Conservation (phyloP, 2,329 filamentous ascomycete genomes). For the Neonectria sp. region DNA sequence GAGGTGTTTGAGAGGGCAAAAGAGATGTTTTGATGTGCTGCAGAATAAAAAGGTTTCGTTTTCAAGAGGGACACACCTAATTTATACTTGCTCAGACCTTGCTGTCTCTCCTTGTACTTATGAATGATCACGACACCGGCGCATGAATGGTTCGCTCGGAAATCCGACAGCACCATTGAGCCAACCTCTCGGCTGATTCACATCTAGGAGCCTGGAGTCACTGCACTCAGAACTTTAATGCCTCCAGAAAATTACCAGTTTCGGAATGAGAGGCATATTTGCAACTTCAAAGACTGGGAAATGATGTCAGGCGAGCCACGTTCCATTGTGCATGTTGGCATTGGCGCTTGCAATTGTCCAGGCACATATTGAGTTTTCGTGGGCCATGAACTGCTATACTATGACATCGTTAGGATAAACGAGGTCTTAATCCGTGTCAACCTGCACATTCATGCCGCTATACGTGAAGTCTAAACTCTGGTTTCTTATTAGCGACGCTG, state of each 20-base stretch:
- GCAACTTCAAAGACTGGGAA: not conserved
- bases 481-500: not conserved
- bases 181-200: not conserved
- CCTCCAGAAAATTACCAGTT: not conserved
- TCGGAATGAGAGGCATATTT: not conserved
- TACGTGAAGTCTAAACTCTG: not conserved
- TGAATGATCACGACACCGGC: not conserved
- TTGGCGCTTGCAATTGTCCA: not conserved
- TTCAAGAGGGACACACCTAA: not conserved
- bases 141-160: not conserved
- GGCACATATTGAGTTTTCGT: not conserved
- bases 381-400: not conserved
- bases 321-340: not conserved
- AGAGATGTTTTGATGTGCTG: not conserved
- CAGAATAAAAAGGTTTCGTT: not conserved
- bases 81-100: not conserved
- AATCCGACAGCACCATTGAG: not conserved
- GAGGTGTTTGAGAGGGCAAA: not conserved
- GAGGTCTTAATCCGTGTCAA: not conserved
- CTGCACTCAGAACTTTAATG: not conserved
- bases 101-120: not conserved
- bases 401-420: not conserved
- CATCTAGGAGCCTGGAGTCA: not conserved
- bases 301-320: not conserved
- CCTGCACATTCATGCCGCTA: not conserved